These are phyloP conservation scores for Didymellaceae sp. DNA, from an alignment of 2,329 filamentous ascomycete genomes.

Conservation along the genomic window DNA sequence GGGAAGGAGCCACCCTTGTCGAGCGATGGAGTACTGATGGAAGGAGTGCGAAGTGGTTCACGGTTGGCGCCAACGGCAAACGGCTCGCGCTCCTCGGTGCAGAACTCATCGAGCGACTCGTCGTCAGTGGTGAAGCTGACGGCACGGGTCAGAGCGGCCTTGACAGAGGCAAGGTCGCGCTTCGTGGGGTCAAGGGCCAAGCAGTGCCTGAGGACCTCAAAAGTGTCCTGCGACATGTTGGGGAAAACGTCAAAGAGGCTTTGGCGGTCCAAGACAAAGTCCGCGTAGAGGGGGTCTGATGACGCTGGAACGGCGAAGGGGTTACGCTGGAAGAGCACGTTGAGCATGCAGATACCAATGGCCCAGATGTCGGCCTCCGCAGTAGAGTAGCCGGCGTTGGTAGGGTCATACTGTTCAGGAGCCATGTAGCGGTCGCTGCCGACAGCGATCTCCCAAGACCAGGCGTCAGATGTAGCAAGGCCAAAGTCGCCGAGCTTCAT, in stretches of 20 bases:
- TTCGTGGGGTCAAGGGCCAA: constrained; percentile 90
- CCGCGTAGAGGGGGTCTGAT: constrained; percentile 89
- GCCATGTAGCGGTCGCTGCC: constrained; percentile 99
- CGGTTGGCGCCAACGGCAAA: constrained; percentile 84
- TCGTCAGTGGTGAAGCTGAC: constrained; percentile 94
- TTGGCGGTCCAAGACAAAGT: constrained; percentile 92
- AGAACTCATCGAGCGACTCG: constrained; percentile 92
- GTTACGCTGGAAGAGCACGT: constrained; percentile 95
- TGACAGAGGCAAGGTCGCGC: constrained; percentile 79
- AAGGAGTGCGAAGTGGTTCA: constrained; percentile 93
- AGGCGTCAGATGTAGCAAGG: constrained; percentile 84
- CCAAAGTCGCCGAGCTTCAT: constrained; percentile 99
- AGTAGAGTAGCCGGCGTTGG: constrained; percentile 86
- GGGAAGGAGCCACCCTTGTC: constrained; percentile 83
- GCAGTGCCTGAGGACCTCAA: constrained; percentile 88
- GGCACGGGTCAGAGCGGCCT: constrained; percentile 77
- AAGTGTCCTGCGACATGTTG: constrained; percentile 98
- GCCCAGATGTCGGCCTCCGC: constrained; percentile 96
- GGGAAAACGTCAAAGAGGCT: constrained; percentile 98
- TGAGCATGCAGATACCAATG: constrained; percentile 93
- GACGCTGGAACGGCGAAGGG: constrained; percentile 91
- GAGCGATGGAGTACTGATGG: constrained; percentile 84
- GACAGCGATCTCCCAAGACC: constrained; percentile 91
- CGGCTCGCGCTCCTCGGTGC: constrained; percentile 76
- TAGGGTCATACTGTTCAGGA: constrained; percentile 94